Percentiles rank a stretch among this genome's conserved stretches.
Conservation (phyloP, 768 basidiomycete species). For the Tephrocybe sp. region DNA sequence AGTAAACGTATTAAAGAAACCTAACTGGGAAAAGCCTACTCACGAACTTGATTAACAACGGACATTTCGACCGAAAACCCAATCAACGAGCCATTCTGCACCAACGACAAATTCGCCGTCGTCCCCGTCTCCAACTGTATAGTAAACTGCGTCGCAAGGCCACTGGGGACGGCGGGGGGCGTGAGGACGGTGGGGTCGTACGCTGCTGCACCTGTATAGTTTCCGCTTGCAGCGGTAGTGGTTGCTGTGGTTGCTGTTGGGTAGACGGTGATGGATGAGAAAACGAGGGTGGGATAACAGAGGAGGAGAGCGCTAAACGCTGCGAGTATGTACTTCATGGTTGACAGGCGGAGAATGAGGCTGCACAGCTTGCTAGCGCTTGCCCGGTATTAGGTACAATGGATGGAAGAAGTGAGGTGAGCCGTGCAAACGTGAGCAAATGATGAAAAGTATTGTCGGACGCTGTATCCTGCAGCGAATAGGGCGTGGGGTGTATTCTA, state of each 20-base stretch:
- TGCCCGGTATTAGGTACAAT: no score
- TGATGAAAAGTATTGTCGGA: no score
- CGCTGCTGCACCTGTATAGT: constrained; percentile 47
- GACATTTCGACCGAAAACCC: constrained; percentile 67
- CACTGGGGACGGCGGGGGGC: constrained; percentile 50
- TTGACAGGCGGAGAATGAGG: no score
- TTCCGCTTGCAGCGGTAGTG: constrained; percentile 28
- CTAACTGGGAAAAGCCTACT: constrained; percentile 20
- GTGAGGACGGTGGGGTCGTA: constrained; percentile 51
- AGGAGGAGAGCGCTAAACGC: no score
- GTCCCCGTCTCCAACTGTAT: constrained; percentile 32
- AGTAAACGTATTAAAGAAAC: not conserved
- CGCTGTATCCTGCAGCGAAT: no score
- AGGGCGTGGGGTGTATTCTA: no score
- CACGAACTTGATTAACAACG: constrained; percentile 54
- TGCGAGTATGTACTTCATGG: no score
- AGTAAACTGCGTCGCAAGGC: constrained; percentile 39
- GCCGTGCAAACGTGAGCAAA: no score
- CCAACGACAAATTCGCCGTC: not conserved
- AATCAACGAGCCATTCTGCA: constrained; percentile 37
- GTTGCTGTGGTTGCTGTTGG: constrained; percentile 20
- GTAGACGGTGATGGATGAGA: constrained; percentile 33
- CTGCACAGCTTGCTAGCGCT: no score
- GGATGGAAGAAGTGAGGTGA: no score
- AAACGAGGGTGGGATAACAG: not conserved